phyloP scores from a whole-genome alignment of 2,329 filamentous ascomycete species.

The Cercospora sp. region DNA sequence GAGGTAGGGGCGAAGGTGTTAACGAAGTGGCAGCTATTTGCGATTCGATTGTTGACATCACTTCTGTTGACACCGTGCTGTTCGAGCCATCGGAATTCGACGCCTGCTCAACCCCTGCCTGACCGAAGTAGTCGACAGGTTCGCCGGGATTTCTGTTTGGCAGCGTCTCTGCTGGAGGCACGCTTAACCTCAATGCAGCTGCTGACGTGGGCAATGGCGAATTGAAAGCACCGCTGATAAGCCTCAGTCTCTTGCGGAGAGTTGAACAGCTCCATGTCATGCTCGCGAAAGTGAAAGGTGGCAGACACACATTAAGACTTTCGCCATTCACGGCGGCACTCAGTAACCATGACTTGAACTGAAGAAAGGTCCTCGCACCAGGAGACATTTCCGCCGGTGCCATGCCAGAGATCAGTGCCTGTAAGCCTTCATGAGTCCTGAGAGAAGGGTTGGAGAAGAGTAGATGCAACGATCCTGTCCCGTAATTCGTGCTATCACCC shows the following conservation, averaged over 20 bases:
- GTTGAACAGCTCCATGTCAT: slow-evolving; percentile 71
- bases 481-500: slow-evolving; percentile 57
- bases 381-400: slow-evolving; percentile 42
- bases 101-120: slow-evolving; percentile 9
- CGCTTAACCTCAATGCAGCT: slow-evolving; percentile 33
- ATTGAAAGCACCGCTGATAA: slow-evolving; percentile 59
- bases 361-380: slow-evolving; percentile 52
- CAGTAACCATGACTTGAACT: slow-evolving; percentile 71
- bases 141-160: slow-evolving; percentile 20
- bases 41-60: slow-evolving; percentile 33
- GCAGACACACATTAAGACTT: slow-evolving; percentile 54
- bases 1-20: not conserved
- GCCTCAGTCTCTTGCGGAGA: slow-evolving; percentile 65
- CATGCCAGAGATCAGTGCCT: slow-evolving; percentile 58
- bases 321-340: slow-evolving; percentile 56
- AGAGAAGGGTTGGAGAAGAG: slow-evolving; percentile 70
- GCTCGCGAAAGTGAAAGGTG: slow-evolving; percentile 62
- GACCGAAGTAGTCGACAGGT: slow-evolving; percentile 35
- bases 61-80: slow-evolving; percentile 16
- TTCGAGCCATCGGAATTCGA: slow-evolving; percentile 17
- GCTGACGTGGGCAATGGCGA: slow-evolving; percentile 23
- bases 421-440: slow-evolving; percentile 56
- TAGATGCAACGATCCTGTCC: slow-evolving; percentile 58
- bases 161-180: slow-evolving; percentile 20
- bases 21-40: not conserved